A percentile compares a stretch with the other conserved stretches of the same genome.
Conservation (phyloP, 306 rosid species). For the Hylodesmum podocarpum region DNA sequence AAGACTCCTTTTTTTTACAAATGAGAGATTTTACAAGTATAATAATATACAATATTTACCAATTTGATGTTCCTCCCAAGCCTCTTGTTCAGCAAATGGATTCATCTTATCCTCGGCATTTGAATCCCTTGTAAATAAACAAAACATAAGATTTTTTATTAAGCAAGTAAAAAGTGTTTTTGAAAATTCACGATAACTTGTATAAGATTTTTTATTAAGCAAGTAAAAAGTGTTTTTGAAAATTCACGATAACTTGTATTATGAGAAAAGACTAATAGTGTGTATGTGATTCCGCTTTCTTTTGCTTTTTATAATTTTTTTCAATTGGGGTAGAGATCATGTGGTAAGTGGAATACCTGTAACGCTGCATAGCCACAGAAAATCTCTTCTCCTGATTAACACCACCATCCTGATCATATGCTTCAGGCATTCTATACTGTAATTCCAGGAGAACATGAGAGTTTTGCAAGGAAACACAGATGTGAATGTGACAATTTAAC, state of each 20-base stretch:
- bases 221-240: slow-evolving; percentile 16
- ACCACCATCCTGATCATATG: slow-evolving; percentile 85
- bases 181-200: slow-evolving; percentile 11
- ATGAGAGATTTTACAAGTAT: not conserved
- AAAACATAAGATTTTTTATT: slow-evolving; percentile 3
- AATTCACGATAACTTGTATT: not conserved
- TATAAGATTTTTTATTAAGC: slow-evolving; percentile 12
- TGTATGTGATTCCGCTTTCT: not conserved
- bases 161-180: slow-evolving; percentile 14
- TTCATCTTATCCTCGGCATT: slow-evolving; percentile 86
- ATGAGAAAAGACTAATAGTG: not conserved
- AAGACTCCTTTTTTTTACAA: not conserved
- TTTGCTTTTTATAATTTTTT: not conserved
- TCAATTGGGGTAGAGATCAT: slow-evolving; percentile 5
- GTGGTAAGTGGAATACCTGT: slow-evolving; percentile 29
- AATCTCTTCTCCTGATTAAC: slow-evolving; percentile 89
- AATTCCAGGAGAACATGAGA: slow-evolving; percentile 30
- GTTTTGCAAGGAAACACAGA: slow-evolving; percentile 3
- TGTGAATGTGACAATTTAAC: slow-evolving; percentile 13
- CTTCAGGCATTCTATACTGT: slow-evolving; percentile 96
- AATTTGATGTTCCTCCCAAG: slow-evolving; percentile 98
- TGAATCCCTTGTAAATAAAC: slow-evolving; percentile 52
- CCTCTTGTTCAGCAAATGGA: slow-evolving; percentile 93
- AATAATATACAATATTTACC: too few relatives aligned
- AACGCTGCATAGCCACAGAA: slow-evolving; percentile 59